A percentile compares a stretch with the other conserved stretches of the same genome.
Conservation (phyloP, 495 filamentous ascomycete genomes). For the Penicillium flavigenum region DNA sequence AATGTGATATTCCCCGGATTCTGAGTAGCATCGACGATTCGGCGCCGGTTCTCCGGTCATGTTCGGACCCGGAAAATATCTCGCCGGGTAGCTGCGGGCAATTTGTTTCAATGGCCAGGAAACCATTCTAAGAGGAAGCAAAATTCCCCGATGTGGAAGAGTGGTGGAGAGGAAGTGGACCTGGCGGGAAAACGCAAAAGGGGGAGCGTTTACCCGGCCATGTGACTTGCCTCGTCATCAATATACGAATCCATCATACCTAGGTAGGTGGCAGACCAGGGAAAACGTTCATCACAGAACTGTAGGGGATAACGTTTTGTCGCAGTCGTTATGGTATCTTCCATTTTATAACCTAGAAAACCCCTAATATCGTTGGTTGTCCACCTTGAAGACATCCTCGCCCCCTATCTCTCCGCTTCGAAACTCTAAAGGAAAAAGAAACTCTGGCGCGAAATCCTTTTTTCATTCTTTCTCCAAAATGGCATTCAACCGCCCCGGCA, state of each 20-base stretch:
- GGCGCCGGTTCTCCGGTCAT: conserved; percentile 2
- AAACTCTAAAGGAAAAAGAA: background rate
- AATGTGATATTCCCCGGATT: background rate
- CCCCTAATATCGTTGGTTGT: background rate
- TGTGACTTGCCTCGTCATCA: conserved; percentile 4
- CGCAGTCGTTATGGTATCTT: conserved; percentile 1
- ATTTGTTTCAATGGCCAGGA: background rate
- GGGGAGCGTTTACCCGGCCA: conserved; percentile 19
- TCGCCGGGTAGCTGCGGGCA: background rate
- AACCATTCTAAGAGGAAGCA: background rate
- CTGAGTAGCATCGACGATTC: background rate
- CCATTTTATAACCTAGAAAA: background rate
- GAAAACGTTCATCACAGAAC: conserved; percentile 8
- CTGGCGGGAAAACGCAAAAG: conserved; percentile 17
- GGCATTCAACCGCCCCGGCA: conserved; percentile 47
- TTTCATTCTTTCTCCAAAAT: too few relatives aligned
- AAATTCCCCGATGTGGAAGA: background rate
- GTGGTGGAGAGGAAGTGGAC: conserved; percentile 2
- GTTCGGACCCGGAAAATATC: background rate
- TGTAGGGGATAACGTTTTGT: conserved; percentile 27
- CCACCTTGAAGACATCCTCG: background rate
- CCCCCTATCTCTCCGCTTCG: background rate
- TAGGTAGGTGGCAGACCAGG: background rate
- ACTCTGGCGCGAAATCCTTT: background rate
- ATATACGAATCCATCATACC: background rate